phyloP scores from a whole-genome alignment of 1,284 basidiomycete genomes.

The Apiotrichum laibachii region DNA sequence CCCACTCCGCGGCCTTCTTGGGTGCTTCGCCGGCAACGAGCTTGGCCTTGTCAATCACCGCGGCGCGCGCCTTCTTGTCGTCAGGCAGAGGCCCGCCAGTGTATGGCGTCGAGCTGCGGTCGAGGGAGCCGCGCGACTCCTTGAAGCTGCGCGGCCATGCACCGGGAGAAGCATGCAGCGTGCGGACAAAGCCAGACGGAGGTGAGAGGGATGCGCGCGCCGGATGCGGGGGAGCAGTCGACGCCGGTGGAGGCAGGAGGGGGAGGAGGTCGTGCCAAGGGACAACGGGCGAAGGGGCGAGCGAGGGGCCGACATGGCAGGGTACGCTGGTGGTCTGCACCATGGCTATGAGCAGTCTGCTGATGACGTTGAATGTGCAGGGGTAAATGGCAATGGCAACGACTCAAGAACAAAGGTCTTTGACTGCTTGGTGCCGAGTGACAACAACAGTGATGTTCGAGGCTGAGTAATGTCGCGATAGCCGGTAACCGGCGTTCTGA shows the following conservation, averaged over 20 bases:
- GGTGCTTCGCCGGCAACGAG: background rate
- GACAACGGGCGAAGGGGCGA: background rate
- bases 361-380: no score
- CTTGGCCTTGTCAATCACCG: slow-evolving; percentile 2
- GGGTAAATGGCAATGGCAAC: no score
- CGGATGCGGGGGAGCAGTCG: background rate
- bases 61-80: background rate
- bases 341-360: no score
- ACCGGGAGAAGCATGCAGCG: slow-evolving; percentile 1
- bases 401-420: no score
- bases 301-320: background rate
- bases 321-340: background rate
- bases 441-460: no score
- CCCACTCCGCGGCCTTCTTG: background rate
- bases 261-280: background rate
- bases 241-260: background rate
- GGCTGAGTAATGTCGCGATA: no score
- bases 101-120: background rate
- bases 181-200: background rate
- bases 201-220: background rate
- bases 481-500: no score
- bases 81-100: background rate
- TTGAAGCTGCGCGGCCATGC: slow-evolving; percentile 3
- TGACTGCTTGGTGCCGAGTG: no score
- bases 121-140: background rate